Base-by-base conservation (phyloP, 371 early-diverging fungal genomes). In the Enterocytospora artemiae region DNA sequence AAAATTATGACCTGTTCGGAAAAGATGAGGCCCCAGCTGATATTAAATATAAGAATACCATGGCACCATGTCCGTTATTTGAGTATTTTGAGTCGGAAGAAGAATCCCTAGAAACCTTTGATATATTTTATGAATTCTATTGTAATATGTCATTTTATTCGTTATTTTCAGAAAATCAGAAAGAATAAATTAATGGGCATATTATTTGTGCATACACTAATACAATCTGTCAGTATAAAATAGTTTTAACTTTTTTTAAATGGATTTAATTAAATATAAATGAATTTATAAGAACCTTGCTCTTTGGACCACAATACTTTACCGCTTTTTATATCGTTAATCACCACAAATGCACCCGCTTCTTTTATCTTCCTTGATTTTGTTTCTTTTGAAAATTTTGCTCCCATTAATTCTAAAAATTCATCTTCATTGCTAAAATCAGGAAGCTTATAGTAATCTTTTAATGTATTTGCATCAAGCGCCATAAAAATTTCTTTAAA, bases 71-170 rank as follows among this genome's bases (percentile, higher is more conserved):
- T 25, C 39, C 62, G 3, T 14, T 73, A 7, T 69, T 73, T 46
- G 55, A 33, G 14, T 73, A 64, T 50, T 69, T 69, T 52, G 63
- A 64, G 18, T 54, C 24, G 12, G 55, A 65, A 7, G 63, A 61
- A 0, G 53, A 58, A 0, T 59, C 64, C 22, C 34, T 57, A 2
- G 70, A 69, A 33, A 46, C 63, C 14, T 73, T 73, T 67, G 73
- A 73, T 59, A 57, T 69, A 30, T 36, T 73, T 3, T 73, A 73
- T 60, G 73, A 73, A 41, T 30, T 69, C 1, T 73, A 73, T 43
- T 49, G 55, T 20, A 63, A 73, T 64, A 45, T 43, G 0, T 37
- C 44, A 37, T 69, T 39, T 52, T 73, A 57, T 45, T 22, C 20
- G 48, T 46, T 48, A 44, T 9, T 16, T 33, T 12, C 12, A 25